Conservation (phyloP, 2,329 filamentous ascomycete species). For the Lasiodiplodia hormozganensis region DNA sequence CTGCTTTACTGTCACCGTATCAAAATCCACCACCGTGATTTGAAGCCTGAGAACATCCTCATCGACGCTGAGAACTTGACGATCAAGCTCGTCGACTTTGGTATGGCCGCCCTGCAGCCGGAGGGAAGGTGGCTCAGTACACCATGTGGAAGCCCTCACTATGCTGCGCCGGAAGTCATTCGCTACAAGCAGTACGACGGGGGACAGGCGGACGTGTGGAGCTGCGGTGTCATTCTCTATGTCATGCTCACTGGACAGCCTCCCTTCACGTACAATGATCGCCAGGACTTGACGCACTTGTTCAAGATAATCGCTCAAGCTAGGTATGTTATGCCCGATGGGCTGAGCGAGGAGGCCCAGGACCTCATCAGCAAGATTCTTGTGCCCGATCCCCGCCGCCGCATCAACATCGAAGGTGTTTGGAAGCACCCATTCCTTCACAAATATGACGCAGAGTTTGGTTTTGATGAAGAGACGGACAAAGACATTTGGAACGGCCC, state of each 20-base stretch:
- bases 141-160: slow-evolving; percentile 95
- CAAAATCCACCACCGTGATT: slow-evolving; percentile 93
- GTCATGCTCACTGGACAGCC: slow-evolving; percentile 83
- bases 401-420: slow-evolving; percentile 81
- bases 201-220: slow-evolving; percentile 92
- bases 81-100: slow-evolving; percentile 96
- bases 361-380: slow-evolving; percentile 84
- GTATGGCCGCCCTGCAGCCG: slow-evolving; percentile 93
- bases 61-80: slow-evolving; percentile 73
- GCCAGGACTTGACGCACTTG: slow-evolving; percentile 65
- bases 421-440: slow-evolving; percentile 87
- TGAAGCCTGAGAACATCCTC: slow-evolving; percentile 97
- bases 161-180: slow-evolving; percentile 92
- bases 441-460: slow-evolving; percentile 76
- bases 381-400: slow-evolving; percentile 75
- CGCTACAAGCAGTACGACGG: slow-evolving; percentile 79
- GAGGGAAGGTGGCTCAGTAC: slow-evolving; percentile 80
- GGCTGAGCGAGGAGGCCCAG: slow-evolving; percentile 70
- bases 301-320: slow-evolving; percentile 64
- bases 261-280: slow-evolving; percentile 69
- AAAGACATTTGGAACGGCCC: slow-evolving; percentile 61
- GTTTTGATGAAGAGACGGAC: slow-evolving; percentile 65
- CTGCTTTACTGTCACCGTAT: slow-evolving; percentile 92
- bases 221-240: slow-evolving; percentile 77
- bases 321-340: slow-evolving; percentile 54